Evolutionary conservation across 306 rosid species (phyloP).

Genomic region (Trifolium fragiferum): DNA sequence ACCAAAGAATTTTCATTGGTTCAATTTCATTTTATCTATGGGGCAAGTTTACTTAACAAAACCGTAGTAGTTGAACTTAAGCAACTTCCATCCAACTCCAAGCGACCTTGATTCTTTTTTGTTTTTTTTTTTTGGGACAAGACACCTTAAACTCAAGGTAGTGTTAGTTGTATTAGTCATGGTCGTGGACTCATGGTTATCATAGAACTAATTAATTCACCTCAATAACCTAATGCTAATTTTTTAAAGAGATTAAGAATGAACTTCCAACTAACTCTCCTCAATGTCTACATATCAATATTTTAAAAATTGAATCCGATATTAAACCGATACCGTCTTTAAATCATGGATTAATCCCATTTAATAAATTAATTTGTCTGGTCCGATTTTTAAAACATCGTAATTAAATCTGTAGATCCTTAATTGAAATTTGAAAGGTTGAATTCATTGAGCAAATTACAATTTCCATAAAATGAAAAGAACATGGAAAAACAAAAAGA

Average conservation of each 20-base stretch:
- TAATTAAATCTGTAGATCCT: too few relatives aligned
- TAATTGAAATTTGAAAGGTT: conserved; percentile 24
- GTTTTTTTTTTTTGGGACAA: not conserved
- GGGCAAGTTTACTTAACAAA: conserved; percentile 33
- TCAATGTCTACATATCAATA: too few relatives aligned
- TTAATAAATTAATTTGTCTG: too few relatives aligned
- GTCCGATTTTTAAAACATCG: too few relatives aligned
- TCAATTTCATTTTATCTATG: conserved; percentile 4
- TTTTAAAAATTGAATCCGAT: too few relatives aligned
- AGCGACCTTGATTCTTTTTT: conserved; percentile 15
- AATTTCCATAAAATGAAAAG: conserved; percentile 42
- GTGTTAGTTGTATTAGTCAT: not conserved
- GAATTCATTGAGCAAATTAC: conserved; percentile 47
- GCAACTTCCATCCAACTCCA: conserved; percentile 39
- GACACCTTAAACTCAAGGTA: not conserved
- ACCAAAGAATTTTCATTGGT: conserved; percentile 35
- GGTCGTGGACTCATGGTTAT: not conserved
- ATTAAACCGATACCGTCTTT: too few relatives aligned
- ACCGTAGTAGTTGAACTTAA: conserved; percentile 29
- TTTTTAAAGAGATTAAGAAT: not conserved
- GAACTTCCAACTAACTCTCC: not conserved
- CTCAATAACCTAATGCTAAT: not conserved
- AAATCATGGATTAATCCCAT: too few relatives aligned
- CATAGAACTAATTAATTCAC: not conserved
- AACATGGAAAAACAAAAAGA: conserved; percentile 36